A percentile compares a stretch with the other conserved stretches of the same genome.
phyloP scores from a whole-genome alignment of 164 flowering plant species.

The Berberis thunbergii region DNA sequence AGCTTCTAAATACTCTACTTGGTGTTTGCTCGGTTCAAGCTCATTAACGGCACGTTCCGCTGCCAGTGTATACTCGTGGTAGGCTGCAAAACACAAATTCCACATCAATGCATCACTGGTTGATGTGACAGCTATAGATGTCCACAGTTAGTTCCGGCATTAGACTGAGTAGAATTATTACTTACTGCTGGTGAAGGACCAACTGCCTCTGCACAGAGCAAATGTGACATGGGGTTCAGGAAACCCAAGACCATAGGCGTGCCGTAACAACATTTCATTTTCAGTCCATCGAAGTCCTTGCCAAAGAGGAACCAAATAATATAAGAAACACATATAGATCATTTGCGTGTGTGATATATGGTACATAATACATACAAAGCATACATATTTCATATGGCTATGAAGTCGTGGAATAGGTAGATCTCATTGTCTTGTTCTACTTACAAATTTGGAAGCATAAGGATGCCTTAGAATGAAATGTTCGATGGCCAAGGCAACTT shows the following conservation, averaged over 20 bases:
- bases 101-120: constrained; percentile 3
- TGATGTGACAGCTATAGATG: neutral
- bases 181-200: constrained; percentile 98
- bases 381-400: too few species aligned
- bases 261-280: constrained; percentile 62
- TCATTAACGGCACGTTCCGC: constrained; percentile 68
- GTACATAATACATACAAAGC: too few species aligned
- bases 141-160: neutral
- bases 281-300: constrained; percentile 48
- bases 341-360: too few species aligned
- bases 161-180: constrained; percentile 4
- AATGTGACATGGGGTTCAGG: constrained; percentile 91
- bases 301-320: neutral
- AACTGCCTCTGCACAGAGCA: constrained; percentile 87
- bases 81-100: constrained; percentile 39
- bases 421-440: constrained; percentile 7
- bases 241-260: constrained; percentile 67
- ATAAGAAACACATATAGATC: neutral
- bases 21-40: constrained; percentile 69
- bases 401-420: too few species aligned
- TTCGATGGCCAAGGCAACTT: constrained; percentile 83
- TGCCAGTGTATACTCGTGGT: constrained; percentile 69
- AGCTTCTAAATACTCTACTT: constrained; percentile 78
- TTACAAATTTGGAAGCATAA: constrained; percentile 39
- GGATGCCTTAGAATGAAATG: constrained; percentile 88